phyloP scores from a whole-genome alignment of 257 asterid genomes.

The Solanum paucissectum region DNA sequence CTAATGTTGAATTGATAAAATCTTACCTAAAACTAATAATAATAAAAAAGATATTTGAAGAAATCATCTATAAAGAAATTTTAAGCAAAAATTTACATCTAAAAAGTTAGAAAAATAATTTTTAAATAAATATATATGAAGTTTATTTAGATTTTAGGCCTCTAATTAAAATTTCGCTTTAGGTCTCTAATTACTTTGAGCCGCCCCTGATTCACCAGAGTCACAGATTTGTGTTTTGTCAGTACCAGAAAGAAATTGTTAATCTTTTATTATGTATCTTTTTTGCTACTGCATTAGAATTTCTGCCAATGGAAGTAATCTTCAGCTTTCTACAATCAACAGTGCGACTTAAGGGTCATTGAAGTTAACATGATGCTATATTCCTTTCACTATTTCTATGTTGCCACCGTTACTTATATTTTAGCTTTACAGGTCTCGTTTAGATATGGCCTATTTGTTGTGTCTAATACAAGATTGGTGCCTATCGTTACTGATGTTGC shows the following conservation, averaged over 20 bases:
- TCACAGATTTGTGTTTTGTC: background rate
- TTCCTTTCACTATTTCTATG: background rate
- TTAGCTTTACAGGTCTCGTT: background rate
- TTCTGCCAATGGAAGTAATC: background rate
- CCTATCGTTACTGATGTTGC: constrained; percentile 1
- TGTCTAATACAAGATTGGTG: background rate
- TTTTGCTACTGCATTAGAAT: background rate
- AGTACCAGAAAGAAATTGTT: background rate
- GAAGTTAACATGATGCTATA: background rate
- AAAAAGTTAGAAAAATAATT: too few relatives aligned
- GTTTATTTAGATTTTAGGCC: too few relatives aligned
- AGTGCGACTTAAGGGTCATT: background rate
- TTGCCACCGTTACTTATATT: background rate
- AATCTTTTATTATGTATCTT: background rate
- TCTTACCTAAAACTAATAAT: too few relatives aligned
- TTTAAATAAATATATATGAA: too few relatives aligned
- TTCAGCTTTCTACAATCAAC: background rate
- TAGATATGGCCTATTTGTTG: background rate
- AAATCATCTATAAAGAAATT: too few relatives aligned
- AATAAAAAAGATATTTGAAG: too few relatives aligned
- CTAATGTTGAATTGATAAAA: too few relatives aligned
- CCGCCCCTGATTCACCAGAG: background rate
- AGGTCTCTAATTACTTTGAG: too few relatives aligned
- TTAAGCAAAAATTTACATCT: too few relatives aligned
- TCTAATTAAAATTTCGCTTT: too few relatives aligned